A percentile compares a stretch with the other conserved stretches of the same genome.
Evolutionary conservation across 306 rosid genomes (phyloP).

Genomic region (Hippophae gyantsensis): DNA sequence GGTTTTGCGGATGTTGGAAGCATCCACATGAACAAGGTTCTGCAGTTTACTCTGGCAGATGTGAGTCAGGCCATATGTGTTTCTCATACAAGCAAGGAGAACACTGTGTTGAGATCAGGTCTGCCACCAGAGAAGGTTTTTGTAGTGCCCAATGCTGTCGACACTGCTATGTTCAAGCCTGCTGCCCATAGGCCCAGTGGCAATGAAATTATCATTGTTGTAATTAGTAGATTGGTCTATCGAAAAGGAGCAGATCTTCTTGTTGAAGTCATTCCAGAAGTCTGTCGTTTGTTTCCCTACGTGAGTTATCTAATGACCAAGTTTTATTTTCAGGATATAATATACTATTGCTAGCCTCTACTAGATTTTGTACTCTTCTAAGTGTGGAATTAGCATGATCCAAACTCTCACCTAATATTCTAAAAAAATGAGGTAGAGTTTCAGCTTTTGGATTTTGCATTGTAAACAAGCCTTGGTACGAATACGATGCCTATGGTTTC

Average conservation of each 20-base stretch:
- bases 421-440: no score
- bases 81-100: constrained; percentile 94
- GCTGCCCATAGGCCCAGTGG: constrained; percentile 42
- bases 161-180: constrained; percentile 93
- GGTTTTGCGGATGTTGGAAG: constrained; percentile 88
- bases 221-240: constrained; percentile 83
- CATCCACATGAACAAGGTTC: constrained; percentile 95
- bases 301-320: constrained; percentile 39
- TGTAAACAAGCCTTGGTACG: no score
- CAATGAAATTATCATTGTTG: constrained; percentile 61
- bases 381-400: neutral
- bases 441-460: no score
- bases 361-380: neutral
- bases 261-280: constrained; percentile 94
- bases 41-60: constrained; percentile 89
- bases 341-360: neutral
- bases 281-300: constrained; percentile 55
- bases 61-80: constrained; percentile 92
- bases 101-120: constrained; percentile 82
- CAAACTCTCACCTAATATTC: neutral
- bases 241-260: constrained; percentile 89
- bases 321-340: neutral
- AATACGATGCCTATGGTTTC: no score
- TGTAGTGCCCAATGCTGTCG: constrained; percentile 89
- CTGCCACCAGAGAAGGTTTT: constrained; percentile 82